Percentiles rank a stretch among this genome's conserved stretches.
Conservation (phyloP, 2,329 filamentous ascomycete genomes). For the Triangularia verruculosa region DNA sequence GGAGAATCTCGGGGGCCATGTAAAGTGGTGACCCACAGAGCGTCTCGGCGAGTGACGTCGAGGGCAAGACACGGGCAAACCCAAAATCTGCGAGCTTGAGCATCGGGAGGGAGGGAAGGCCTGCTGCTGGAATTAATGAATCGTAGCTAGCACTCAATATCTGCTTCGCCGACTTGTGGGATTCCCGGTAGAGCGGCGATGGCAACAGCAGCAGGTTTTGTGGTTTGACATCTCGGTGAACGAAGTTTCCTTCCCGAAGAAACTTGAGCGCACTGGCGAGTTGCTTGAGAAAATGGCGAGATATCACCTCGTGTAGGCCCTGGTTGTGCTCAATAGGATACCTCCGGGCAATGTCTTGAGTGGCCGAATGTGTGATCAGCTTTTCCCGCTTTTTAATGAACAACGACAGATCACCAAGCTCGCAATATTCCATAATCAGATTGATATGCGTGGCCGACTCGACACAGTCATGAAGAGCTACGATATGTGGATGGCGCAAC, state of each 20-base stretch:
- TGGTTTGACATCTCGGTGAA: conserved; percentile 96
- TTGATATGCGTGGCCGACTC: conserved; percentile 88
- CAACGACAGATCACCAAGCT: conserved; percentile 86
- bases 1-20: conserved; percentile 96
- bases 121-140: conserved; percentile 76
- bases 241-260: conserved; percentile 77
- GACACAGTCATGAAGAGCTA: conserved; percentile 90
- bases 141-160: conserved; percentile 75
- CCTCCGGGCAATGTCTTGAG: conserved; percentile 86
- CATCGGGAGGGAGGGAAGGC: conserved; percentile 84
- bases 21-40: conserved; percentile 95
- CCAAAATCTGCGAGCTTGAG: conserved; percentile 98
- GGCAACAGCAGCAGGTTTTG: conserved; percentile 92
- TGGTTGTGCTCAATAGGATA: conserved; percentile 81
- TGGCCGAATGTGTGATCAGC: conserved; percentile 74
- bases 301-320: conserved; percentile 94
- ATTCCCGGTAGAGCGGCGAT: conserved; percentile 66
- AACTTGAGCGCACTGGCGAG: conserved; percentile 90
- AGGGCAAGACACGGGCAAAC: conserved; percentile 89
- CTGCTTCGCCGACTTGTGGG: conserved; percentile 60
- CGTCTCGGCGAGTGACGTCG: conserved; percentile 90
- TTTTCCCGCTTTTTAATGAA: conserved; percentile 95
- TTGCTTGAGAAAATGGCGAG: conserved; percentile 93
- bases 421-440: conserved; percentile 97
- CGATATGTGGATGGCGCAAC: conserved; percentile 93